Base-by-base conservation (phyloP, 352 stramenopile genomes). In the Globisporangium cederbergense region DNA sequence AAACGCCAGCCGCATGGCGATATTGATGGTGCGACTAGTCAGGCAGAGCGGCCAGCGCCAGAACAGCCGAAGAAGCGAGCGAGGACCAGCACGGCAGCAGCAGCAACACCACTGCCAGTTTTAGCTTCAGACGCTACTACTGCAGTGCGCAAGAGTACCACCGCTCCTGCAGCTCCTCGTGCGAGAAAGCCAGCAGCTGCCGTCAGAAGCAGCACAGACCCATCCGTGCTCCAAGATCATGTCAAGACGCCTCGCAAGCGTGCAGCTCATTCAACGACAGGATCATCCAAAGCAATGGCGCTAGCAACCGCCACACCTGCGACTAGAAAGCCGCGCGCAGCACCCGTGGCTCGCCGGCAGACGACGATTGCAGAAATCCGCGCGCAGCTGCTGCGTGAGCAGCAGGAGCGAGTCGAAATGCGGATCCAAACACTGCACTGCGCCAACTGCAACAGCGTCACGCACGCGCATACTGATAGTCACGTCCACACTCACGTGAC, bases 381-480 rank as follows among this genome's bases (percentile, higher is more conserved):
- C 30, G 68, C 50, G 14, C 71, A 83, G 30, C 46, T 86, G 51
- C 56, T 81, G 46, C 72, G 67, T 3, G 76, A 88, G 49, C 83
- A 90, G 58, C 71, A 86, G 52, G 64, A 79, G 13, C 72, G 83
- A 3, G 71, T 90, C 25, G 72, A 83, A 57, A 42, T 63, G 25
- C 77, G 83, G 3, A 79, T 91, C 43, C 71, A 79, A 58, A 73
- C 69, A 25, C 67, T 91, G 46, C 72, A 75, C 18, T 63, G 62
- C 36, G 38, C 55, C 18, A 68, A 59, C 55, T 62, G 62, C 62
- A 53, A 59, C 18, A 63, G 46, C 38, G 22, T 62, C 46, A 64
- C 55, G 30, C 61, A 34, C 51, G 52, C 7, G 5, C 40, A 46
- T 14, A 11, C 36, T 32, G 56, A 7, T 5, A 30, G 5, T 50